Percentiles rank a stretch among this genome's conserved stretches.
Conservation (phyloP, 441 rosid species). For the Metrosideros polymorpha region DNA sequence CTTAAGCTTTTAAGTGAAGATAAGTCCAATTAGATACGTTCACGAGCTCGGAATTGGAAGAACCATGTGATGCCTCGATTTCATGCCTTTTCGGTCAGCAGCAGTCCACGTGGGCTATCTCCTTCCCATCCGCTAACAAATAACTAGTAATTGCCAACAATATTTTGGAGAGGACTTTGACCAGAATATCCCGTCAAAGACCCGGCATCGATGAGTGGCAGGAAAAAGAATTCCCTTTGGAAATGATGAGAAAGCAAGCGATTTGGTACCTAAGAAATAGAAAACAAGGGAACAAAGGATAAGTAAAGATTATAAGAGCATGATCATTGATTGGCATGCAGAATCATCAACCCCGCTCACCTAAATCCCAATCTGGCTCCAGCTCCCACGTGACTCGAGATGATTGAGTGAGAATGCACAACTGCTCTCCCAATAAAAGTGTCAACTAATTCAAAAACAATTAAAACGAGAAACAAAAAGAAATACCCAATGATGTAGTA, state of each 20-base stretch:
- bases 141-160: background rate
- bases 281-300: background rate
- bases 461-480: background rate
- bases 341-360: background rate
- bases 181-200: background rate
- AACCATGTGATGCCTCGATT: background rate
- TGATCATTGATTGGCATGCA: background rate
- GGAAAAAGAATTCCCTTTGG: background rate
- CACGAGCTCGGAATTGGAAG: no score
- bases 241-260: background rate
- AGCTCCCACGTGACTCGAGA: background rate
- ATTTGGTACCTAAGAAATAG: background rate
- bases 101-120: background rate
- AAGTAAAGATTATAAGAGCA: background rate
- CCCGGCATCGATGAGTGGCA: background rate
- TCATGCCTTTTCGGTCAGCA: background rate
- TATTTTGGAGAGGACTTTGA: background rate
- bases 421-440: background rate
- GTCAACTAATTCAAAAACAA: background rate
- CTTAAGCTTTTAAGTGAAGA: no score
- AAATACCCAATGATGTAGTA: background rate
- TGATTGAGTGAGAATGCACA: background rate
- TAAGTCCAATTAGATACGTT: no score
- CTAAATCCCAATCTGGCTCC: background rate
- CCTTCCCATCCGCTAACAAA: background rate